Base-by-base conservation (phyloP, 2,329 filamentous ascomycete genomes). In the Fusarium torreyae region DNA sequence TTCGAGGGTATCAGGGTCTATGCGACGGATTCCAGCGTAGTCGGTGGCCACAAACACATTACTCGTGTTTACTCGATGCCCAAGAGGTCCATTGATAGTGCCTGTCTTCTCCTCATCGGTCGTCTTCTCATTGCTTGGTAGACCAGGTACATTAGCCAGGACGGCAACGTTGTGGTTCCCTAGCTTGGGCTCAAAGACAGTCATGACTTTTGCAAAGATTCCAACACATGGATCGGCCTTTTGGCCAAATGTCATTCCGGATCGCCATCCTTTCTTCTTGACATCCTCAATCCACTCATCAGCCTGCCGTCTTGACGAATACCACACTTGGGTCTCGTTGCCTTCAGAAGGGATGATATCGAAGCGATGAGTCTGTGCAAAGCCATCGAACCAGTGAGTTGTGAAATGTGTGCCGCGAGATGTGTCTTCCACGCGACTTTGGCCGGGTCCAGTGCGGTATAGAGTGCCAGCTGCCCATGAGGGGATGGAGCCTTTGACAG, bases 311-410 rank as follows among this genome's bases (percentile, higher is more conserved):
- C 91, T 85, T 2, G 92, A 96, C 8, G 90, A 91, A 77, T 95
- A 95, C 24, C 85, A 81, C 4, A 94, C 90, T 1, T 73, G 62
- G 1, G 69, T 70, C 42, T 61, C 65, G 5, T 70, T 67, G 3
- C 66, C 72, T 3, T 75, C 72, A 0, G 83, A 66, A 0, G 85
- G 76, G 5, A 88, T 73, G 33, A 95, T 91, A 59, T 93, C 85
- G 75, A 95, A 95, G 28, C 87, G 88, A 79, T 95, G 92, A 1
- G 88, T 84, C 57, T 92, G 87, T 5, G 88, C 86, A 61, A 94
- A 89, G 7, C 91, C 91, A 75, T 96, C 93, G 70, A 96, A 96
- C 93, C 93, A 96, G 77, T 96, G 92, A 2, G 85, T 87, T 14
- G 90, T 83, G 33, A 84, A 82, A 73, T 90, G 89, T 0, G 84